Base-by-base conservation (phyloP, 768 basidiomycete species). In the Lactarius tabidus region DNA sequence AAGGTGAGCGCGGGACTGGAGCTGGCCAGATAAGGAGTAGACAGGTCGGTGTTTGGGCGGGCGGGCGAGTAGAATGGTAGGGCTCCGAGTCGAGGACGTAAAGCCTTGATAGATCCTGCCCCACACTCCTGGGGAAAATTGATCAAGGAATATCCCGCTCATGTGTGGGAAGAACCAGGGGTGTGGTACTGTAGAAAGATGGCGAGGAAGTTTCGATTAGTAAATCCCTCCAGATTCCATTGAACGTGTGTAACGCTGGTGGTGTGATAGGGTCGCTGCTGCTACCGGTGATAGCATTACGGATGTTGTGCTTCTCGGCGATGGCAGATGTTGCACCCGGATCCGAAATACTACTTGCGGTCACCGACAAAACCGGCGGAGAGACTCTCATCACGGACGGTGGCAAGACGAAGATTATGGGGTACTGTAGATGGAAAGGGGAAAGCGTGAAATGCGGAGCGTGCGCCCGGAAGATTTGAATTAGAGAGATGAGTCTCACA, bases 21-120 rank as follows among this genome's bases (percentile, higher is more conserved):
- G n/a, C n/a, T n/a, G n/a, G 55, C 45, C 31, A 57, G 56, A 57
- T 61, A 57, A 20, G 60, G 60, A 26, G 51, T 35, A 35, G 29
- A 29, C 14, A 12, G 17, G 36, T 51, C 45, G 33, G 33, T 33
- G 33, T 33, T 33, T 33, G 33, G 33, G 33, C 33, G 33, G 33
- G 33, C 8, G 33, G 33, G 33, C 33, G 33, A 33, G 33, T 33
- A 33, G 4, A 33, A 33, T 33, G 8, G 33, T 33, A 41, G 14
- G 53, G 23, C 23, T 2, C n/a, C n/a, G n/a, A n/a, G n/a, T n/a
- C 17, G 4, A 52, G 17, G 43, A 29, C 26, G 59, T 59, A 45
- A 36, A 10, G 10, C 9, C 7, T 26, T 36, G 45, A 66, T 41
- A 26, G 54, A 26, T 41, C 65, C 28, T 39, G 55, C 26, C 31